Conservation (phyloP, 2,329 filamentous ascomycete genomes). For the Hirsutella minnesotensis region DNA sequence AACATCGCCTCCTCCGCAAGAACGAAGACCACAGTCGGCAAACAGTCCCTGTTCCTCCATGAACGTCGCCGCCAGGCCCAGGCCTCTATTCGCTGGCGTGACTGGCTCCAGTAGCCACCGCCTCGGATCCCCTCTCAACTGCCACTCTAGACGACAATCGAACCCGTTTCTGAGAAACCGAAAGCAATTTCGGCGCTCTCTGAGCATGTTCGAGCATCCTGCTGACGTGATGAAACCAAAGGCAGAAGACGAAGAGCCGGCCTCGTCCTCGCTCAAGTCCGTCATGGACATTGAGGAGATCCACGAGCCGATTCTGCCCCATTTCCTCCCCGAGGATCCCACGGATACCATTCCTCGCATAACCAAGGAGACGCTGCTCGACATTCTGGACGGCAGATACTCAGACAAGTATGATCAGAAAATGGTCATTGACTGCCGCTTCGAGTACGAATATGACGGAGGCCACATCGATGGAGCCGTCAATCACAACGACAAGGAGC, state of each 20-base stretch:
- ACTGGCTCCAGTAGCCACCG: slow-evolving; percentile 40
- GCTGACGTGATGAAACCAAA: slow-evolving; percentile 79
- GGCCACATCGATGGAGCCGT: slow-evolving; percentile 88
- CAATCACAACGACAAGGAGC: slow-evolving; percentile 96
- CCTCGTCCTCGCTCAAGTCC: slow-evolving; percentile 45
- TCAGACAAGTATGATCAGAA: slow-evolving; percentile 65
- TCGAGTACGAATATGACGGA: slow-evolving; percentile 97
- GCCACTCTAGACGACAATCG: slow-evolving; percentile 59
- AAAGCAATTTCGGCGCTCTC: slow-evolving; percentile 79
- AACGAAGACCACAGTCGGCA: slow-evolving; percentile 49
- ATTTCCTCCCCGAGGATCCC: slow-evolving; percentile 70
- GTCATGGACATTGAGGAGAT: slow-evolving; percentile 77
- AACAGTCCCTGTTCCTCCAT: slow-evolving; percentile 44
- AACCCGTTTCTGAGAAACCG: slow-evolving; percentile 65
- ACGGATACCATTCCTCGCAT: slow-evolving; percentile 85
- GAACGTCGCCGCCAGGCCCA: slow-evolving; percentile 49
- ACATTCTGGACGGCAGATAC: slow-evolving; percentile 81
- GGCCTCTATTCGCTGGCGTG: slow-evolving; percentile 52
- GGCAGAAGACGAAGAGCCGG: slow-evolving; percentile 39
- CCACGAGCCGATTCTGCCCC: slow-evolving; percentile 64
- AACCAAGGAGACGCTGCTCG: slow-evolving; percentile 64
- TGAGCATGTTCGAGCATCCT: slow-evolving; percentile 96
- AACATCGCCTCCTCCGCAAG: slow-evolving; percentile 57
- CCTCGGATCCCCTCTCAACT: slow-evolving; percentile 63
- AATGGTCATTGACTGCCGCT: slow-evolving; percentile 89